These are phyloP conservation scores for Cornus florida DNA, from an alignment of 148 eudicot genomes.

Conservation along the genomic window DNA sequence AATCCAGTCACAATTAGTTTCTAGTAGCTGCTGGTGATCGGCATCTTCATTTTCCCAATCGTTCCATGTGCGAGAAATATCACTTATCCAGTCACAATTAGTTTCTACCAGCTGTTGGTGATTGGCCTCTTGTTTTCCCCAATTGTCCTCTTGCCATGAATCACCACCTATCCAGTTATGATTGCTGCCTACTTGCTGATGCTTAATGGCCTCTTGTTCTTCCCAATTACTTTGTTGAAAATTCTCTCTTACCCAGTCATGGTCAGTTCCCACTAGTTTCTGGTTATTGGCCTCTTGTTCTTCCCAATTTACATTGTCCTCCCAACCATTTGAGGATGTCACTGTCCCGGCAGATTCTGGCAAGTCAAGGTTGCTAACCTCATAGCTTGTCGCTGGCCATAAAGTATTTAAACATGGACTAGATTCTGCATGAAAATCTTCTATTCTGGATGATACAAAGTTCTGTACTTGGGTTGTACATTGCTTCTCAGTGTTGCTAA, in stretches of 20 bases:
- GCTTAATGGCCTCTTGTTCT: constrained; percentile 9
- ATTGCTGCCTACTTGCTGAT: constrained; percentile 22
- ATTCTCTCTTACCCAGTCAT: not conserved
- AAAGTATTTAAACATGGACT: constrained; percentile 13
- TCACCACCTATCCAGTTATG: constrained; percentile 67
- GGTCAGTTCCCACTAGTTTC: not conserved
- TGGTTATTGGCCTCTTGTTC: not conserved
- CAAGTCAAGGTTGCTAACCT: constrained; percentile 1
- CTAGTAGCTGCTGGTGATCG: constrained; percentile 13
- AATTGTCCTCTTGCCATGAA: constrained; percentile 71
- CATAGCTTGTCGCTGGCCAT: constrained; percentile 5
- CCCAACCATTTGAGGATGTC: constrained; percentile 8
- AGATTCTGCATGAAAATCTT: constrained; percentile 17
- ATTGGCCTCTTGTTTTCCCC: constrained; percentile 47
- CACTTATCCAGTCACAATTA: constrained; percentile 26
- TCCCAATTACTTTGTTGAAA: constrained; percentile 21
- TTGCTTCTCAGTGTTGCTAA: not conserved
- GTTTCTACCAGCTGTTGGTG: constrained; percentile 18
- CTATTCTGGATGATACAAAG: not conserved
- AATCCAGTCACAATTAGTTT: constrained; percentile 57
- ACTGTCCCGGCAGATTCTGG: not conserved
- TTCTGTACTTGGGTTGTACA: constrained; percentile 1
- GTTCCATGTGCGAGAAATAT: constrained; percentile 26
- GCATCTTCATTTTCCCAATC: constrained; percentile 29
- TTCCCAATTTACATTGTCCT: constrained; percentile 13